phyloP scores from a whole-genome alignment of 768 basidiomycete species.

The Boletus bicolor region DNA sequence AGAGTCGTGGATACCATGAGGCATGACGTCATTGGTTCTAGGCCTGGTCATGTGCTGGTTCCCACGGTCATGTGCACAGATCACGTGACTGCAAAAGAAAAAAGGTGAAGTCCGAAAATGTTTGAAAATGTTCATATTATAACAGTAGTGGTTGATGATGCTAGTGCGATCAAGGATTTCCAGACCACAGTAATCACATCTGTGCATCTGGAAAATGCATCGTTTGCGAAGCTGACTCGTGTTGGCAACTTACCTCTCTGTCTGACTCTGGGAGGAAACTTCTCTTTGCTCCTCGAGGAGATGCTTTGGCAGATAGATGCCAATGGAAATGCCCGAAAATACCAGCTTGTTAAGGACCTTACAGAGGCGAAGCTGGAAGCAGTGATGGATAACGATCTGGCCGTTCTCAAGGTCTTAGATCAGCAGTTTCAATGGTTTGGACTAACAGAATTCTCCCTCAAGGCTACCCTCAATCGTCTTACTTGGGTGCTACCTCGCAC shows the following conservation, averaged over 20 bases:
- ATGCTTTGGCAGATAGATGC: not conserved
- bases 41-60: too few species aligned
- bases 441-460: not conserved
- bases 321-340: not conserved
- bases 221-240: not conserved
- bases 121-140: too few species aligned
- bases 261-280: not conserved
- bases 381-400: not conserved
- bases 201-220: too few species aligned
- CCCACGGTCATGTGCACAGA: too few species aligned
- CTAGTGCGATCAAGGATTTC: too few species aligned
- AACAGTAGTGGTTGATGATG: too few species aligned
- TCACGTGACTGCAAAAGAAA: too few species aligned
- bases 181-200: too few species aligned
- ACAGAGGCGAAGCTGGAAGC: slow-evolving; percentile 1
- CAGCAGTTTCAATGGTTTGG: not conserved
- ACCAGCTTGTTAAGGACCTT: not conserved
- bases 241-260: slow-evolving; percentile 8
- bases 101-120: too few species aligned
- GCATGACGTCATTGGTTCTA: too few species aligned
- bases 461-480: not conserved
- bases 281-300: not conserved
- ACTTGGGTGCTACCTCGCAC: slow-evolving; percentile 13
- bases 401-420: slow-evolving; percentile 3
- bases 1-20: too few species aligned